These are phyloP conservation scores for Yamadazyma siamensis DNA, from an alignment of 1,139 yeast species.

Conservation along the genomic window DNA sequence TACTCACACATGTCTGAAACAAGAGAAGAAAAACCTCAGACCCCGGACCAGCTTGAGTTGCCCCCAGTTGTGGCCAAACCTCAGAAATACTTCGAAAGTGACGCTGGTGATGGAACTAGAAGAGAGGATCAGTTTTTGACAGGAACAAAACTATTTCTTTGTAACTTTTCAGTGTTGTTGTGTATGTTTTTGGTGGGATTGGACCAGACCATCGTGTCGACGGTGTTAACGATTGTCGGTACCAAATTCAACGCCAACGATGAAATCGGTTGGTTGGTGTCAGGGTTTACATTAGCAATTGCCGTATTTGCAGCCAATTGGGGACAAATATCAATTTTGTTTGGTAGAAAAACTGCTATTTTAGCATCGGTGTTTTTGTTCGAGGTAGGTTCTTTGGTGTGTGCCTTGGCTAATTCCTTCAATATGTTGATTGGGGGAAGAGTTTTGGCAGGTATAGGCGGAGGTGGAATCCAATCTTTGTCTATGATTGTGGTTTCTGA, in stretches of 20 bases:
- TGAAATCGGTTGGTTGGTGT: constrained; percentile 57
- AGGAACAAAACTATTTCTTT: constrained; percentile 24
- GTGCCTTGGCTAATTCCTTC: constrained; percentile 35
- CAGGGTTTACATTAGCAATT: constrained; percentile 52
- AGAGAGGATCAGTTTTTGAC: constrained; percentile 37
- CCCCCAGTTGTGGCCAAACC: background rate
- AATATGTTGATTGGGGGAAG: constrained; percentile 37
- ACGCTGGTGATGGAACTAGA: constrained; percentile 43
- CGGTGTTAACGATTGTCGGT: constrained; percentile 35
- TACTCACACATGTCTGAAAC: no score
- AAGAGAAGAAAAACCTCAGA: no score
- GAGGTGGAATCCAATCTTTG: constrained; percentile 28
- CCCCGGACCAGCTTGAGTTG: no score
- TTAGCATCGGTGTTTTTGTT: constrained; percentile 31
- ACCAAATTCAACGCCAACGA: constrained; percentile 43
- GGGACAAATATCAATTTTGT: constrained; percentile 43
- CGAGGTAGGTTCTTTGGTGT: constrained; percentile 37
- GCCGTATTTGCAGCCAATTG: constrained; percentile 36
- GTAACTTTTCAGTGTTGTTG: constrained; percentile 25
- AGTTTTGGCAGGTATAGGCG: constrained; percentile 34
- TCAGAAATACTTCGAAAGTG: constrained; percentile 26
- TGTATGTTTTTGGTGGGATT: constrained; percentile 37
- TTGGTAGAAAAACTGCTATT: constrained; percentile 43
- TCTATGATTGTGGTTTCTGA: constrained; percentile 27
- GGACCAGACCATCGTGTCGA: constrained; percentile 40